phyloP scores from a whole-genome alignment of 2,329 filamentous ascomycete genomes.

The Ophiocordyceps unilateralis region DNA sequence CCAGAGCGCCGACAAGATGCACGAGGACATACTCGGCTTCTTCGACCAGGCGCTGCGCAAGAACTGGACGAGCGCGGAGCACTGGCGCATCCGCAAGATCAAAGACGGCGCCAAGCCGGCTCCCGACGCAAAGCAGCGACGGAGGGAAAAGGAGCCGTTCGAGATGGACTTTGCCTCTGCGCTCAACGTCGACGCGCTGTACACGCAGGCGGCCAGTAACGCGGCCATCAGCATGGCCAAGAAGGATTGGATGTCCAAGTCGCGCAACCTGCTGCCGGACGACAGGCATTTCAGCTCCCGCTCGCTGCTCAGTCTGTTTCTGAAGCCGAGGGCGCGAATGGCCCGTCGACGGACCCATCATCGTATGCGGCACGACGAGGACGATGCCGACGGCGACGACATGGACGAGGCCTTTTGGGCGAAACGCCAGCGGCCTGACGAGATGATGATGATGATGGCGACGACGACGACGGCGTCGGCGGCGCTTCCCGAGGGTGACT shows the following conservation, averaged over 20 bases:
- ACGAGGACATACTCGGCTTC: slow-evolving; percentile 93
- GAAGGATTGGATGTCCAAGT: slow-evolving; percentile 90
- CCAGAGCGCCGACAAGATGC: slow-evolving; percentile 46
- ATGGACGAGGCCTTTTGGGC: slow-evolving; percentile 98
- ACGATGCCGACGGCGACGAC: slow-evolving; percentile 48
- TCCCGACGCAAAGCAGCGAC: slow-evolving; percentile 47
- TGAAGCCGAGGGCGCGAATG: slow-evolving; percentile 84
- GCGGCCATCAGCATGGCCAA: slow-evolving; percentile 73
- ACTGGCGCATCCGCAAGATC: slow-evolving; percentile 93
- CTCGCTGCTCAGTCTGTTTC: slow-evolving; percentile 73
- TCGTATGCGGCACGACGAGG: slow-evolving; percentile 13
- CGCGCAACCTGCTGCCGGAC: slow-evolving; percentile 80
- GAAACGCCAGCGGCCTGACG: slow-evolving; percentile 43
- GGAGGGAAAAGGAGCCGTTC: slow-evolving; percentile 82
- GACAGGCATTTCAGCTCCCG: slow-evolving; percentile 97
- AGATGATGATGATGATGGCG: not conserved
- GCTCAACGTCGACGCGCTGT: slow-evolving; percentile 52
- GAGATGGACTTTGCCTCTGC: slow-evolving; percentile 78
- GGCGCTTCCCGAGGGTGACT: slow-evolving; percentile 56
- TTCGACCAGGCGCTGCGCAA: slow-evolving; percentile 94
- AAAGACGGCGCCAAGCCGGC: slow-evolving; percentile 57
- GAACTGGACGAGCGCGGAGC: slow-evolving; percentile 96
- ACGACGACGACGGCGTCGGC: slow-evolving; percentile 33
- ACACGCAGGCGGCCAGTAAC: slow-evolving; percentile 66
- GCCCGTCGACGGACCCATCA: slow-evolving; percentile 38